These are phyloP conservation scores for Lineolata rhizophorae DNA, from an alignment of 495 filamentous ascomycete genomes.

Conservation along the genomic window DNA sequence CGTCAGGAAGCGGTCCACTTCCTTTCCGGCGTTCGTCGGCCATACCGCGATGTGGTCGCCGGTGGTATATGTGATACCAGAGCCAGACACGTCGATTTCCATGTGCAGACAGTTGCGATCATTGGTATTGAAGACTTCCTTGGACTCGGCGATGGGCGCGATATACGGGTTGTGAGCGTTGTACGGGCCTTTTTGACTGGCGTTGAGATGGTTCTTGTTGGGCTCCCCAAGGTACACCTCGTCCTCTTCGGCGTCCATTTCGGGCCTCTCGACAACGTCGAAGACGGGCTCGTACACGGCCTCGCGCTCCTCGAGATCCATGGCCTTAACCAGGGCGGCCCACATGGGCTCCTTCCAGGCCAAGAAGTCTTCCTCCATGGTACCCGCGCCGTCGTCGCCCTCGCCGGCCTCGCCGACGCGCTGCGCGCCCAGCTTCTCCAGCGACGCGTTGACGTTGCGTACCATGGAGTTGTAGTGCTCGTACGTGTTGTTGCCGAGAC, in stretches of 20 bases:
- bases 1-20: constrained; percentile 76
- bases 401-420: constrained; percentile 79
- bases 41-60: constrained; percentile 95
- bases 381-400: constrained; percentile 93
- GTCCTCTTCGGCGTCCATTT: constrained; percentile 52
- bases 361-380: constrained; percentile 98
- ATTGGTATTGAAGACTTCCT: constrained; percentile 78
- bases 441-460: constrained; percentile 58
- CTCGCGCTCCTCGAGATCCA: constrained; percentile 87
- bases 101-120: constrained; percentile 91
- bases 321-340: constrained; percentile 53
- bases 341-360: constrained; percentile 99
- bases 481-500: constrained; percentile 96
- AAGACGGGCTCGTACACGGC: constrained; percentile 91
- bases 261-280: constrained; percentile 53
- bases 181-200: constrained; percentile 66
- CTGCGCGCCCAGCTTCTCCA: constrained; percentile 59
- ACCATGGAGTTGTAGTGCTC: constrained; percentile 99
- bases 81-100: constrained; percentile 79
- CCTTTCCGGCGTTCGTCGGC: constrained; percentile 85
- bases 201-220: constrained; percentile 87
- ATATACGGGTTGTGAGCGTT: constrained; percentile 95
- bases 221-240: constrained; percentile 90
- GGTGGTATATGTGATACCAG: constrained; percentile 77
- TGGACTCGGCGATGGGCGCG: constrained; percentile 76